phyloP scores from a whole-genome alignment of 225 moss, liverwort and hornwort species.

The Marchantia polymorpha region DNA sequence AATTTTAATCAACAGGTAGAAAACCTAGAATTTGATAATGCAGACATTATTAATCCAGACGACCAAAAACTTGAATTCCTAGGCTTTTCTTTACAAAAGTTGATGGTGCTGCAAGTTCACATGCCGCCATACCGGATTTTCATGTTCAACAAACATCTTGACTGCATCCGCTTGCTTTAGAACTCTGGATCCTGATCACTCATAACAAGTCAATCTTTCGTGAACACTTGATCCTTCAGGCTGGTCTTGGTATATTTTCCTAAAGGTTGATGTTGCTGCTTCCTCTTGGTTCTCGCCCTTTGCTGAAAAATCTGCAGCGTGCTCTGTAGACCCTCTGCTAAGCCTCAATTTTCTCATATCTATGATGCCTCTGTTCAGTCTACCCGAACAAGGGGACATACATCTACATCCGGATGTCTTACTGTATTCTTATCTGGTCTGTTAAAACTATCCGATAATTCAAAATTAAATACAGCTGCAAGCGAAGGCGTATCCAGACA shows the following conservation, averaged over 20 bases:
- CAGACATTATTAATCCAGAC: neutral
- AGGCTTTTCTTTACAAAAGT: neutral
- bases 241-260: neutral
- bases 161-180: conserved; percentile 7
- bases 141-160: conserved; percentile 20
- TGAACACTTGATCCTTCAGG: neutral
- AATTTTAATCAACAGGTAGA: neutral
- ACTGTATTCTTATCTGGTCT: too few relatives aligned
- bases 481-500: too few relatives aligned
- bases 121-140: conserved; percentile 12
- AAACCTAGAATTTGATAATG: neutral
- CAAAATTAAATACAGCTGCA: neutral
- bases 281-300: neutral
- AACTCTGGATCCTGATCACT: neutral
- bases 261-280: neutral
- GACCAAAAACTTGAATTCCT: neutral
- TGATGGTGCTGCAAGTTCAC: neutral
- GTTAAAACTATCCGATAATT: neutral
- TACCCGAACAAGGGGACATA: neutral
- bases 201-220: neutral
- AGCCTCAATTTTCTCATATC: neutral
- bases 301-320: neutral
- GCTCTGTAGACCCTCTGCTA: neutral
- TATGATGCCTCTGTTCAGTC: neutral
- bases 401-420: neutral